Evolutionary conservation across 306 rosid species (phyloP).

Genomic region (Gastrolobium villosum): DNA sequence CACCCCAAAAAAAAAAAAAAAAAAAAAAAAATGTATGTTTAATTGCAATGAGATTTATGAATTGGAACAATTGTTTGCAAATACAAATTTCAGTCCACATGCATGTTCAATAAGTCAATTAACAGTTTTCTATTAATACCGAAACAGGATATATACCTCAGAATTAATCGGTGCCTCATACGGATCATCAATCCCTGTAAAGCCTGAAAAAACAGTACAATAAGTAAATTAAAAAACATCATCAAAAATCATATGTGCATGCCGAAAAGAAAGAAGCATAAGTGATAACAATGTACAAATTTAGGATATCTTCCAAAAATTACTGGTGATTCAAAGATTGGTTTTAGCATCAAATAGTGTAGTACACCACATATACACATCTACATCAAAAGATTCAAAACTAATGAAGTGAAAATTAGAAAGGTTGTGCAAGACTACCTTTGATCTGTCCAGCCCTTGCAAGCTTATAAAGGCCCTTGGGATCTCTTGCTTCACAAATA

Average conservation of each 20-base stretch:
- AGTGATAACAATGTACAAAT: background rate
- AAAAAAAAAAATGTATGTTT: background rate
- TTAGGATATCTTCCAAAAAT: conserved; percentile 6
- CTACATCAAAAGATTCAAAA: background rate
- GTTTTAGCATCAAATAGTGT: conserved; percentile 1
- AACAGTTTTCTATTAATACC: conserved; percentile 1
- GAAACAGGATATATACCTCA: conserved; percentile 61
- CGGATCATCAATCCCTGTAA: conserved; percentile 90
- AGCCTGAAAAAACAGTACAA: conserved; percentile 60
- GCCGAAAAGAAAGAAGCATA: conserved; percentile 8
- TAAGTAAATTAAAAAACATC: background rate
- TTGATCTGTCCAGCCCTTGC: conserved; percentile 83
- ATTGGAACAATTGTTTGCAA: background rate
- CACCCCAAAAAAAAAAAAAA: background rate
- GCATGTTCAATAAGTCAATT: conserved; percentile 5
- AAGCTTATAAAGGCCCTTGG: conserved; percentile 83
- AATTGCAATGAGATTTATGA: conserved; percentile 18
- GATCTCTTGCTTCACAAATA: conserved; percentile 79
- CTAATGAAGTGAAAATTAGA: background rate
- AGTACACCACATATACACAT: background rate
- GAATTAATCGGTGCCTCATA: conserved; percentile 68
- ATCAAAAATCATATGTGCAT: background rate
- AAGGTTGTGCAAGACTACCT: conserved; percentile 52
- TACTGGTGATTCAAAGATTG: background rate
- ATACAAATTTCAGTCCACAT: background rate